Base-by-base conservation (phyloP, 2,329 filamentous ascomycete species). In the Tympanopsis confertula region DNA sequence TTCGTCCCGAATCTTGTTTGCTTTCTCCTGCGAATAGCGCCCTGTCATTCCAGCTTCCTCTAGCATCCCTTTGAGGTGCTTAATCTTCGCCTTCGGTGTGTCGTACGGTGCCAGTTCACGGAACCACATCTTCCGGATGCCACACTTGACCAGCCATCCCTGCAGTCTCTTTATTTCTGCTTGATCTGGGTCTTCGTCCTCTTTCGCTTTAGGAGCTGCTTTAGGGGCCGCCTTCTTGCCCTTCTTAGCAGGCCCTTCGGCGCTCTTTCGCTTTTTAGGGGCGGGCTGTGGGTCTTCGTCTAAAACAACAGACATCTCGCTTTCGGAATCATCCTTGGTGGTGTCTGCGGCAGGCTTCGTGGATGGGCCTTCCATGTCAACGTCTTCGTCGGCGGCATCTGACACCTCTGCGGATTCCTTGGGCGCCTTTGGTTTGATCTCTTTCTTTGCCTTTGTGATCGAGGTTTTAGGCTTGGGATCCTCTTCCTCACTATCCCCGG, bases 161-260 rank as follows among this genome's bases (percentile, higher is more conserved):
- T 82, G 77, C 17, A 82, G 58, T 10, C 67, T 64, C 49, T 79
- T 82, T 50, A 82, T 75, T 50, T 81, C 74, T 20, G 68, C 71
- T 41, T 71, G 62, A 40, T 78, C 68, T 2, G 72, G 66, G 39
- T 71, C 37, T 5, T 37, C 20, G 19, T 37, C 24, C 14, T 19
- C 35, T 14, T 35, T 38, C 19, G 37, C 14, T 24, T 42, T 36
- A 15, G 32, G n/a, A 15, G 33, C 29, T 14, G 38, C 35, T 30
- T 40, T 38, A 10, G 13, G 26, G 17, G 22, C 37, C 36, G 28
- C 19, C 32, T 24, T 14, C 4, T 28, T 42, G 28, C 30, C 37
- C 38, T 43, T 36, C 5, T 39, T 35, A 4, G 29, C 19, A 29
- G 37, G 3, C 42, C 35, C 36, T 48, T 36, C 30, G 26, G 19